Evolutionary conservation across 108 stramenopile genomes (phyloP).

Genomic region (Pseudonitzschia pungens): DNA sequence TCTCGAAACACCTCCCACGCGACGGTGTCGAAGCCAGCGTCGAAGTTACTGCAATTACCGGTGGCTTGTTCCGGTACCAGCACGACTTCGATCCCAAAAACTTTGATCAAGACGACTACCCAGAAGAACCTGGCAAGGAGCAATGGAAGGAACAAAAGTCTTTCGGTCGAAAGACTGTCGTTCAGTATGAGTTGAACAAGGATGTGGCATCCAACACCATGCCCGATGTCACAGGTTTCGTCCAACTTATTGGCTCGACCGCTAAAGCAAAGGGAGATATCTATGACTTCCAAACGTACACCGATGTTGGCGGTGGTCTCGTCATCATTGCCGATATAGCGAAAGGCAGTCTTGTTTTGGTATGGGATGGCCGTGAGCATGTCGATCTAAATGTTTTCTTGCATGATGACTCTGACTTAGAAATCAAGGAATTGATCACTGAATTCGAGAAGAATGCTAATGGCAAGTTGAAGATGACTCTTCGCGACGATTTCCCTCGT

Average conservation of each 20-base stretch:
- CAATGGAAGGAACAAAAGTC: slow-evolving; percentile 70
- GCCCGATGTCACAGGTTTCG: slow-evolving; percentile 2
- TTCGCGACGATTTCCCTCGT: slow-evolving; percentile 55
- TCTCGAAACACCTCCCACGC: slow-evolving; percentile 10
- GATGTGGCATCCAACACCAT: background rate
- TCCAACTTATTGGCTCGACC: background rate
- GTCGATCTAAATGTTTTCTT: slow-evolving; percentile 39
- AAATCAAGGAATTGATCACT: slow-evolving; percentile 9
- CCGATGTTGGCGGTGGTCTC: slow-evolving; percentile 32
- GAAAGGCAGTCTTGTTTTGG: slow-evolving; percentile 25
- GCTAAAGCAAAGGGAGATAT: background rate
- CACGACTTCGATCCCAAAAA: slow-evolving; percentile 16
- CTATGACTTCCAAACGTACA: background rate
- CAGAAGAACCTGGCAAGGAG: slow-evolving; percentile 33
- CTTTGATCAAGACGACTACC: slow-evolving; percentile 13
- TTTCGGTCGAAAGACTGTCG: slow-evolving; percentile 58
- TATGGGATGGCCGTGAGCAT: slow-evolving; percentile 39
- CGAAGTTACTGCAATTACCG: slow-evolving; percentile 20
- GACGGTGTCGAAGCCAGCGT: background rate
- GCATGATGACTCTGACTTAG: slow-evolving; percentile 8
- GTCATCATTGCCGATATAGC: slow-evolving; percentile 12
- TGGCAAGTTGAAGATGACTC: slow-evolving; percentile 14
- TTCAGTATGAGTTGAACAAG: slow-evolving; percentile 42
- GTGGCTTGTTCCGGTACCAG: slow-evolving; percentile 26
- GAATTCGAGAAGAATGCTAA: slow-evolving; percentile 5